Percentiles rank a stretch among this genome's conserved stretches.
Evolutionary conservation across 371 early-diverging fungal genomes (phyloP).

Genomic region (Mortierella sp.): DNA sequence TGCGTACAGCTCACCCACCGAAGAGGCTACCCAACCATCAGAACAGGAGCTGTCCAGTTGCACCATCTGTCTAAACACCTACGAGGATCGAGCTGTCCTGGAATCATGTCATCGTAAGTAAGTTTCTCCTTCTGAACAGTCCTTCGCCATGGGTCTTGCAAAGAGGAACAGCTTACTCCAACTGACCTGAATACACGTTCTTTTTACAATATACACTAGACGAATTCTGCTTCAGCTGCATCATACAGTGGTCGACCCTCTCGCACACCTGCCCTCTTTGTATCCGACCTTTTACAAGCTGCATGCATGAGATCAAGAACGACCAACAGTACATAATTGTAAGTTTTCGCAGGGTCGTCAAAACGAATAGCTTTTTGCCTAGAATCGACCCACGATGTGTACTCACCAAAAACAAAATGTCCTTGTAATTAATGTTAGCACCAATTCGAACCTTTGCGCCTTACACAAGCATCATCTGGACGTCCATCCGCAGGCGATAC

Average conservation of each 20-base stretch:
- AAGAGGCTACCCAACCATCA: not conserved
- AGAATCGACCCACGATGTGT: not conserved
- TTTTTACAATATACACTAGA: slow-evolving; percentile 15
- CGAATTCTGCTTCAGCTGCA: slow-evolving; percentile 46
- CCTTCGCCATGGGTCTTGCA: not conserved
- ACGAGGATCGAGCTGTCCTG: slow-evolving; percentile 38
- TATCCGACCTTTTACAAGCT: slow-evolving; percentile 24
- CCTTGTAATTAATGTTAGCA: slow-evolving; percentile 17
- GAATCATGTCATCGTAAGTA: slow-evolving; percentile 46
- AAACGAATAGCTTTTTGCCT: not conserved
- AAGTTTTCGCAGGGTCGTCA: slow-evolving; percentile 6
- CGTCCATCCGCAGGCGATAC: not conserved
- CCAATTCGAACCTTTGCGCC: slow-evolving; percentile 27
- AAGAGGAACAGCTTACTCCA: not conserved
- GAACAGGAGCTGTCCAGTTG: slow-evolving; percentile 17
- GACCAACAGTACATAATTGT: slow-evolving; percentile 32
- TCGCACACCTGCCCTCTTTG: slow-evolving; percentile 51
- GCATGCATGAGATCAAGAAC: slow-evolving; percentile 37
- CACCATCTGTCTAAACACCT: slow-evolving; percentile 48
- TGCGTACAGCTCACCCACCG: not conserved
- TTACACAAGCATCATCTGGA: not conserved
- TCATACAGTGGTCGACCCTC: slow-evolving; percentile 43
- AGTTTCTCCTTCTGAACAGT: not conserved
- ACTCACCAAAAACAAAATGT: not conserved
- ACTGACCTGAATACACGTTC: not conserved